A percentile compares a stretch with the other conserved stretches of the same genome.
Conservation (phyloP, 371 early-diverging fungal species). For the Dinochytrium kinnereticum region DNA sequence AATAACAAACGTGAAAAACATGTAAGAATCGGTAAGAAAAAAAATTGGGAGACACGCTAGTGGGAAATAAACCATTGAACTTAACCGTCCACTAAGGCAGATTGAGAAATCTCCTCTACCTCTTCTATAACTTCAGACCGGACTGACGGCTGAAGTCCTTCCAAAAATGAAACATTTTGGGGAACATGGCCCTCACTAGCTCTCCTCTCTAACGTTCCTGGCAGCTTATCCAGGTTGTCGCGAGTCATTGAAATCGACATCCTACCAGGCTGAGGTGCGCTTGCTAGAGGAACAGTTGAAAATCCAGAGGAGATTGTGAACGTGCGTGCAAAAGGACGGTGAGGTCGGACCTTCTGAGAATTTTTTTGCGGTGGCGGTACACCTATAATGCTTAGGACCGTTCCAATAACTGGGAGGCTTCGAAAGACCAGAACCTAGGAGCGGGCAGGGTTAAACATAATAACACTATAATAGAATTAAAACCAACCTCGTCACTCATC, state of each 20-base stretch:
- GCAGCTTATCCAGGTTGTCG: neutral
- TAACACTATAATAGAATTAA: neutral
- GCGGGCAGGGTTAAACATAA: neutral
- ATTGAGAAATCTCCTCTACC: no score
- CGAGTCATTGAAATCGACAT: neutral
- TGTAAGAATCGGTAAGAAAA: no score
- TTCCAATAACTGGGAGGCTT: constrained; percentile 7
- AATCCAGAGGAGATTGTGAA: constrained; percentile 1
- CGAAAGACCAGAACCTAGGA: neutral
- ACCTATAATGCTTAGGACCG: constrained; percentile 8
- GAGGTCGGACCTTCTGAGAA: neutral
- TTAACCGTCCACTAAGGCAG: no score
- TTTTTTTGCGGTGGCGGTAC: neutral
- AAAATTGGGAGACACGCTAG: no score
- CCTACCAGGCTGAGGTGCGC: neutral
- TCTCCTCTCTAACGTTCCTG: neutral
- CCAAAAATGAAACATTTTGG: no score
- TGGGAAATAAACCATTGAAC: no score
- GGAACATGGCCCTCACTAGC: neutral
- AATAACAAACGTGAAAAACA: no score
- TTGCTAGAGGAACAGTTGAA: neutral
- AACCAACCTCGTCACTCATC: constrained; percentile 8
- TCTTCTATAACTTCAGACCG: no score
- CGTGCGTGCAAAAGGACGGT: neutral
- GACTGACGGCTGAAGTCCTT: no score